Evolutionary conservation across 495 filamentous ascomycete species (phyloP), one percentile per base, ranked within the genome.

Genomic region (Neurospora sp.): DNA sequence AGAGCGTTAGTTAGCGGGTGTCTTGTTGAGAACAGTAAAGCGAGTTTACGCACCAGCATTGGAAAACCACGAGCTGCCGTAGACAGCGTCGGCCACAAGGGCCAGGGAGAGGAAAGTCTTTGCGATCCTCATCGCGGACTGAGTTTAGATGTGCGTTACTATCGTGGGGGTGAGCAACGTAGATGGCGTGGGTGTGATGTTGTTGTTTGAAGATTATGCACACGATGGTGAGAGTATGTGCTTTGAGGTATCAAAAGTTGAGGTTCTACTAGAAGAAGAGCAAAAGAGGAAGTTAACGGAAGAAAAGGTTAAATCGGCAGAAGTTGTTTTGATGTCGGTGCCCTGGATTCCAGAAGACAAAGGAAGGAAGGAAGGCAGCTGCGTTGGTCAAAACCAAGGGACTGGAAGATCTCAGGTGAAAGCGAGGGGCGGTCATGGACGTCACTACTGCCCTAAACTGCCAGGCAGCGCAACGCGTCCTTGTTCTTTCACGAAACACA

Each of bases 31-130:
- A 7, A 14, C 23, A 27, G 20, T 5, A 18, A 70, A 69, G 37
- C 9, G 35, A 62, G 48, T 41, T 37, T 39, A 88, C 90, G 70
- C 82, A 95, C 93, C 90, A 81, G 93, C 88, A 83, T 93, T 94
- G 74, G 88, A 89, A 79, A 94, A 93, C 93, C 93, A 96, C 78
- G 81, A 90, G 77, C 88, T 91, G 69, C 88, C 92, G 73, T 91
- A 85, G 40, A 89, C 88, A 69, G 83, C 86, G 78, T 93, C 89
- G 69, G 90, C 88, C 73, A 91, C 90, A 35, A 96, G 85, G 76
- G 88, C 88, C 74, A 93, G 83, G 77, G 94, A 84, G 76, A 95
- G 82, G 83, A 92, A 81, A 76, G 88, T 87, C 75, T 88, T 85
- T 76, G 92, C 85, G 82, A 94, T 86, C 88, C 89, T 95, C 93